Evolutionary conservation across 78 protist genomes (phyloP).

Genomic region (Pelomyxa schiedti): DNA sequence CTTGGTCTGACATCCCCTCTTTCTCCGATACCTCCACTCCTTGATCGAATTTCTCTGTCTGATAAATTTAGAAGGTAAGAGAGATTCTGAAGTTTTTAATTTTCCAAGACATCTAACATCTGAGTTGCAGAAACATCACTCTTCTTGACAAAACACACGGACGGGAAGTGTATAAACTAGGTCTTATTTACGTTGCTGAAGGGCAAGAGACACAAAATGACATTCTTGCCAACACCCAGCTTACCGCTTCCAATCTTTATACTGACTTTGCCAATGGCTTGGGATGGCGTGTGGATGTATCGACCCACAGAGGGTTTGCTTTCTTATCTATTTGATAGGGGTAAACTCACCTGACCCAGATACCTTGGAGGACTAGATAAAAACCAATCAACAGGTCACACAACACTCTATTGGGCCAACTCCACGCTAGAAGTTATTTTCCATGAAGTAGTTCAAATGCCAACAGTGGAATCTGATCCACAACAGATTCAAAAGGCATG

Average conservation of each 20-base stretch:
- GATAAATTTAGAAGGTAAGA: no score
- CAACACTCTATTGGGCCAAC: conserved; percentile 60
- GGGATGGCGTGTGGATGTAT: conserved; percentile 68
- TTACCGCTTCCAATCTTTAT: conserved; percentile 26
- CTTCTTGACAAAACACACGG: conserved; percentile 29
- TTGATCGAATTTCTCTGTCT: not conserved
- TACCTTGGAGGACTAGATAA: conserved; percentile 72
- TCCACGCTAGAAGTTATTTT: conserved; percentile 64
- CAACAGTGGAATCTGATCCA: conserved; percentile 43
- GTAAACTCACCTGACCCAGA: not conserved
- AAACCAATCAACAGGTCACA: conserved; percentile 39
- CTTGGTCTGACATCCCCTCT: not conserved
- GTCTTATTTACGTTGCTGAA: conserved; percentile 72
- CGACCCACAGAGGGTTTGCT: not conserved
- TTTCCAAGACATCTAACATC: no score
- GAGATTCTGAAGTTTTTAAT: no score
- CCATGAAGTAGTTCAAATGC: conserved; percentile 78
- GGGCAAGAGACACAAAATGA: conserved; percentile 76
- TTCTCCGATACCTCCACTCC: not conserved
- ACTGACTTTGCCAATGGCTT: conserved; percentile 64
- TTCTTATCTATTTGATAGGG: not conserved
- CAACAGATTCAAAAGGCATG: conserved; percentile 54
- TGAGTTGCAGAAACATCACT: no score
- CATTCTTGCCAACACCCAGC: conserved; percentile 47
- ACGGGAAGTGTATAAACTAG: conserved; percentile 75